phyloP scores from a whole-genome alignment of 352 stramenopile species.

The Pythium brachiatum region DNA sequence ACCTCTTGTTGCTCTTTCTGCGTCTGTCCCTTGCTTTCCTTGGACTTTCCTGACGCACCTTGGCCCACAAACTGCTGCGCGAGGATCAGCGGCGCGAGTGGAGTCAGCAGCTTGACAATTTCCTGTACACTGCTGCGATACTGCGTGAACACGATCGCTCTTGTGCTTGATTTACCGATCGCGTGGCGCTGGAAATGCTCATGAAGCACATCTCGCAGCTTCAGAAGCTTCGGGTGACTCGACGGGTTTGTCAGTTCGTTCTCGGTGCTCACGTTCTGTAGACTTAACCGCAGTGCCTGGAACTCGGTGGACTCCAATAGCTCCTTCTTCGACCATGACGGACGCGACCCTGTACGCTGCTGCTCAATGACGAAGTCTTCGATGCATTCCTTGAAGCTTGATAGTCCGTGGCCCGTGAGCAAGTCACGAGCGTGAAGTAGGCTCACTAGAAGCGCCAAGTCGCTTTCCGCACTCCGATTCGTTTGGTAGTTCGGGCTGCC shows the following conservation, averaged over 20 bases:
- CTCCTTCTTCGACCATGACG: slow-evolving; percentile 82
- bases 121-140: slow-evolving; percentile 94
- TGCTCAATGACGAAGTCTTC: slow-evolving; percentile 50
- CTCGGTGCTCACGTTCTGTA: slow-evolving; percentile 30
- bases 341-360: slow-evolving; percentile 35
- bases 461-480: slow-evolving; percentile 70
- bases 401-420: slow-evolving; percentile 70
- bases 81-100: slow-evolving; percentile 77
- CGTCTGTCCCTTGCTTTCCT: slow-evolving; percentile 88
- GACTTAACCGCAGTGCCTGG: slow-evolving; percentile 46
- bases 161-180: slow-evolving; percentile 72
- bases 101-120: slow-evolving; percentile 85
- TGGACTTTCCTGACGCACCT: slow-evolving; percentile 74
- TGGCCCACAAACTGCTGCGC: slow-evolving; percentile 94
- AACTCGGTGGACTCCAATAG: slow-evolving; percentile 75
- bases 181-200: slow-evolving; percentile 84
- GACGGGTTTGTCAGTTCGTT: slow-evolving; percentile 5
- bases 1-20: slow-evolving; percentile 96
- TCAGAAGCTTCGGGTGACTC: slow-evolving; percentile 83
- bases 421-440: slow-evolving; percentile 78
- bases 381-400: slow-evolving; percentile 71
- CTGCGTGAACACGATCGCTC: slow-evolving; percentile 98
- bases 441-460: slow-evolving; percentile 71
- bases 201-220: slow-evolving; percentile 89
- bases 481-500: slow-evolving; percentile 58